Percentiles rank a stretch among this genome's conserved stretches.
These are phyloP conservation scores for Peltaster fructicola DNA, from an alignment of 2,329 filamentous ascomycete species.

Conservation along the genomic window DNA sequence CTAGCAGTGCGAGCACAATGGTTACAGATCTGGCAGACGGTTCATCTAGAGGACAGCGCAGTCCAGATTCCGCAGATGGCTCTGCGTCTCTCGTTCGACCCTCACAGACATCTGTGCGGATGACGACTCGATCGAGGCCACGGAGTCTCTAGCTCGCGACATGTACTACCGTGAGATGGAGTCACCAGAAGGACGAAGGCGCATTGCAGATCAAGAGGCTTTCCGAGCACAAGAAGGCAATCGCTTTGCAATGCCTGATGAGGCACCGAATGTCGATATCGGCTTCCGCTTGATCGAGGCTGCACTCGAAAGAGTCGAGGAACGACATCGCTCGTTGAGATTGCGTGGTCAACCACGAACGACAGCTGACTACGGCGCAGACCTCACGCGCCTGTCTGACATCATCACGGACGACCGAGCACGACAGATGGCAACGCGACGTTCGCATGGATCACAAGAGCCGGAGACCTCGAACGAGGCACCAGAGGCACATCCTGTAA, in stretches of 20 bases:
- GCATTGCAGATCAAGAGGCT: slow-evolving; percentile 14
- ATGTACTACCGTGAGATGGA: slow-evolving; percentile 14
- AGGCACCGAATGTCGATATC: slow-evolving; percentile 12
- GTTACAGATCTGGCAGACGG: slow-evolving; percentile 15
- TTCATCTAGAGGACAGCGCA: no score
- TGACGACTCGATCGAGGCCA: slow-evolving; percentile 10
- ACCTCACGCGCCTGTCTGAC: no score
- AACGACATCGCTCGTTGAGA: no score
- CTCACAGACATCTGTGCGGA: slow-evolving; percentile 24
- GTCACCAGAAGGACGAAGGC: slow-evolving; percentile 10
- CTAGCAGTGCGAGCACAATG: slow-evolving; percentile 13
- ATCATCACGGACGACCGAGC: no score
- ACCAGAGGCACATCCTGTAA: slow-evolving; percentile 12
- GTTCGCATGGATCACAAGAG: no score
- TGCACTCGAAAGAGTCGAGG: slow-evolving; percentile 12
- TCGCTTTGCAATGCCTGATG: slow-evolving; percentile 10
- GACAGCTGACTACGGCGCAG: no score
- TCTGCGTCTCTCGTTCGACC: slow-evolving; percentile 35
- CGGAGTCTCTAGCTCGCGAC: slow-evolving; percentile 13
- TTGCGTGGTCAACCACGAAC: no score
- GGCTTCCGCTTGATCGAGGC: slow-evolving; percentile 17
- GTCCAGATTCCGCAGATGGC: slow-evolving; percentile 14
- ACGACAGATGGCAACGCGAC: no score
- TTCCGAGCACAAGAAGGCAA: slow-evolving; percentile 16
- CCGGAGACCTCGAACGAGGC: slow-evolving; percentile 11